Evolutionary conservation across 768 basidiomycete species (phyloP), one percentile per base, ranked within the genome.

Genomic region (Kwoniella dejecticola): DNA sequence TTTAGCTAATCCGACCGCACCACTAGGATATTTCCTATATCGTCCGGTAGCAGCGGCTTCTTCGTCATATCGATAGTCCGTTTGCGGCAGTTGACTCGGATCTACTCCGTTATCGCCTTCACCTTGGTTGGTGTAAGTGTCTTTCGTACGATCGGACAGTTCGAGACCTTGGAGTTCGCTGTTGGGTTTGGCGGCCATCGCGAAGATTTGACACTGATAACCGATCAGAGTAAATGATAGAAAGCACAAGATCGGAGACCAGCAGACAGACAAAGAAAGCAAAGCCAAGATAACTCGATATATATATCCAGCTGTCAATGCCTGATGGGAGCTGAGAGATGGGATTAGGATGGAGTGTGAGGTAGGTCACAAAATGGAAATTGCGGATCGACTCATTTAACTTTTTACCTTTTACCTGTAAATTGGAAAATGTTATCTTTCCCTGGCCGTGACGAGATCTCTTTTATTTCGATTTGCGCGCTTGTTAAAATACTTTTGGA

Each of bases 1-100:
- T 49, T 60, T 50, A 15, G 46, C 50, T 33, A 56, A 12, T n/a
- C 69, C 70, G 15, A 56, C 6, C 10, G 57, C 42, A 17, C 70
- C 67, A 44, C 47, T 33, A 15, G 50, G 33, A 24, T 45, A 42
- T 19, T 59, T 50, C 17, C 58, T 42, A 38, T 42, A 49, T 26
- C 49, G 33, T 4, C 58, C 58, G 27, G 48, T 29, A 21, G 58
- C 58, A 12, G 44, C 58, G 17, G 42, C 49, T 36, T 60, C 58
- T 15, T 50, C 58, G 23, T 60, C 58, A 33, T 52, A 60, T 26
- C 30, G n/a, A 44, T 60, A 60, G 12, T 42, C 30, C 19, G 58
- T 45, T 10, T 46, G 58, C 17, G 58, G 58, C n/a, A 60, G 19
- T 15, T 29, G 30, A 15, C 33, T 1, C 1, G 33, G 15, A 15